Evolutionary conservation across 176 grass and related monocot genomes (phyloP), one percentile per base, ranked within the genome.

Genomic region (Oryza meridionalis): DNA sequence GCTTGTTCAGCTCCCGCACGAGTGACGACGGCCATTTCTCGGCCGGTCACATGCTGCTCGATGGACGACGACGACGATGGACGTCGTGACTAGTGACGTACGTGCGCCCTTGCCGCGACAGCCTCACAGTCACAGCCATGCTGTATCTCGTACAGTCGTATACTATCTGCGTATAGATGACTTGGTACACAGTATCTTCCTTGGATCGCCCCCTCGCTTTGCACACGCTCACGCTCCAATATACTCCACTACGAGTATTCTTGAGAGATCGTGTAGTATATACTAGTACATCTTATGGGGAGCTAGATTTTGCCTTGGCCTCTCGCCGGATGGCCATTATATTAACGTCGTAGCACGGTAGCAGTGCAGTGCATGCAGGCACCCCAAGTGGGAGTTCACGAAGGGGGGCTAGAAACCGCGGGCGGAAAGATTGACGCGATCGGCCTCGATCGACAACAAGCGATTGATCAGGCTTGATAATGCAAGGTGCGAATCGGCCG

Each of bases 281-380:
- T 4, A 35, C 33, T 33, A 33, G 32, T 43, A 0, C 11, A 9
- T 42, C 49, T 6, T 13, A 26, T 8, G 45, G 6, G 24, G 4
- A 35, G 33, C 33, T 50, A 50, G 82, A 84, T 68, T 43, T 84
- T 33, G n/a, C 70, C 37, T 10, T 42, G 32, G 77, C 42, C 32
- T 33, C 27, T 27, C 5, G 29, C 31, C 73, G 43, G 72, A 84
- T 35, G 4, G 37, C 35, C 35, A 37, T 37, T 37, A 5, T 37
- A 37, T 37, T 5, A 37, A n/a, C n/a, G n/a, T n/a, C n/a, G n/a
- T n/a, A n/a, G n/a, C 4, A 4, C 0, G 4, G 35, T 37, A 37
- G 35, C 4, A 37, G 3, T 37, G 35, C 37, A 38, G 37, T 8
- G 37, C 37, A 38, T 8, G 37, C 37, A 38, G 37, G 37, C 37